phyloP scores from a whole-genome alignment of 495 filamentous ascomycete species.

The Xylaria sp. region DNA sequence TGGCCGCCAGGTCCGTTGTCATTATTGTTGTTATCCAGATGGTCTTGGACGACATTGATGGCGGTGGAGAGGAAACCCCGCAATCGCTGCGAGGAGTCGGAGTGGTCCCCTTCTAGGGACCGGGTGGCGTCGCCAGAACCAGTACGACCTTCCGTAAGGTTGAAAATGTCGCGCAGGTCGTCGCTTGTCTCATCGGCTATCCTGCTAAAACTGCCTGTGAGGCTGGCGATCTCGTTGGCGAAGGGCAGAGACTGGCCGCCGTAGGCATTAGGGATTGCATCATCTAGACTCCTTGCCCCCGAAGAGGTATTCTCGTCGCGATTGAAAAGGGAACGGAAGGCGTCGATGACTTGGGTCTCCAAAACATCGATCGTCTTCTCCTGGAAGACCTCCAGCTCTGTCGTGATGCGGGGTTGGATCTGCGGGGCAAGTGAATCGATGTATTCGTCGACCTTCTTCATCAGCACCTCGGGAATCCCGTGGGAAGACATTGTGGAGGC shows the following conservation, averaged over 20 bases:
- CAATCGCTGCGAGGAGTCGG: neutral
- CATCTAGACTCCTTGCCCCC: slow-evolving; percentile 28
- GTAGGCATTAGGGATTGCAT: slow-evolving; percentile 39
- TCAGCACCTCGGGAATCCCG: slow-evolving; percentile 40
- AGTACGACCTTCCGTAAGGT: slow-evolving; percentile 34
- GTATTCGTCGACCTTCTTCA: slow-evolving; percentile 45
- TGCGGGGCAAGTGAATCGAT: slow-evolving; percentile 47
- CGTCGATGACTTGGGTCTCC: slow-evolving; percentile 40
- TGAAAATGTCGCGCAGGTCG: slow-evolving; percentile 45
- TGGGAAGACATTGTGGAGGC: slow-evolving; percentile 29
- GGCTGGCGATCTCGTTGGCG: slow-evolving; percentile 44
- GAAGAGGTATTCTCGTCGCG: slow-evolving; percentile 27
- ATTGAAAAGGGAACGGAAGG: slow-evolving; percentile 45
- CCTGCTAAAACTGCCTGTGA: slow-evolving; percentile 39
- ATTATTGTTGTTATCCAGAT: slow-evolving; percentile 29
- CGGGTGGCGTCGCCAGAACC: slow-evolving; percentile 10
- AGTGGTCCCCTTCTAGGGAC: slow-evolving; percentile 24
- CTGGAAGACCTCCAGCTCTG: slow-evolving; percentile 44
- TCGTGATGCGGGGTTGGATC: slow-evolving; percentile 46
- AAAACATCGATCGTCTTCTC: slow-evolving; percentile 45
- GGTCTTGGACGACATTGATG: slow-evolving; percentile 40
- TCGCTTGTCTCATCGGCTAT: slow-evolving; percentile 39
- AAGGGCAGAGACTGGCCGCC: slow-evolving; percentile 43
- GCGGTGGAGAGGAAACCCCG: slow-evolving; percentile 42
- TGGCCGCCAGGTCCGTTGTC: slow-evolving; percentile 28